Evolutionary conservation across 2,329 filamentous ascomycete species (phyloP).

Genomic region (Epichloe sibirici): DNA sequence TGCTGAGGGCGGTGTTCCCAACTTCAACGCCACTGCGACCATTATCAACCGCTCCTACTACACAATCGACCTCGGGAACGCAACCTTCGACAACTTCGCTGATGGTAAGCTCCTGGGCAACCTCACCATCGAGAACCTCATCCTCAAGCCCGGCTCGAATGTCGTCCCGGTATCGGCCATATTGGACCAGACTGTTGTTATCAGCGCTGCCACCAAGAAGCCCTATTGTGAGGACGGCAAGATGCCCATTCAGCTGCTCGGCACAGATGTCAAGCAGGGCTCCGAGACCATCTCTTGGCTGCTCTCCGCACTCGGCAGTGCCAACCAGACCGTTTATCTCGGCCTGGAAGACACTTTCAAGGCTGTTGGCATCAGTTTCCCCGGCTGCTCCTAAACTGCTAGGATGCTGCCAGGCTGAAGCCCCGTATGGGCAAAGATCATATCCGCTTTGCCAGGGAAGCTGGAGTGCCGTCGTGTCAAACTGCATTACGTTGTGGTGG

Average conservation of each 20-base stretch:
- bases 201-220: slow-evolving; percentile 24
- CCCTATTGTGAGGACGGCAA: slow-evolving; percentile 42
- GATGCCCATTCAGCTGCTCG: slow-evolving; percentile 42
- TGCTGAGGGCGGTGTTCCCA: slow-evolving; percentile 25
- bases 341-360: slow-evolving; percentile 35
- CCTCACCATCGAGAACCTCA: slow-evolving; percentile 44
- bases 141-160: slow-evolving; percentile 48
- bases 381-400: slow-evolving; percentile 1
- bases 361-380: slow-evolving; percentile 4
- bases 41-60: slow-evolving; percentile 54
- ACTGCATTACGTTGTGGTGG: background rate
- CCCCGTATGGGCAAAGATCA: no score
- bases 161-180: slow-evolving; percentile 39
- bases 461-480: background rate
- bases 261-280: slow-evolving; percentile 37
- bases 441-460: background rate
- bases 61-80: slow-evolving; percentile 54
- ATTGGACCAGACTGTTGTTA: slow-evolving; percentile 36
- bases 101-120: slow-evolving; percentile 39
- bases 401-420: background rate
- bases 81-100: slow-evolving; percentile 47
- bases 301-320: slow-evolving; percentile 37
- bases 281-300: slow-evolving; percentile 45
- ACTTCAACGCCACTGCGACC: slow-evolving; percentile 46
- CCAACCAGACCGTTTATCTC: slow-evolving; percentile 39